Conservation (phyloP, 768 basidiomycete genomes). For the Termitomyces sp. region DNA sequence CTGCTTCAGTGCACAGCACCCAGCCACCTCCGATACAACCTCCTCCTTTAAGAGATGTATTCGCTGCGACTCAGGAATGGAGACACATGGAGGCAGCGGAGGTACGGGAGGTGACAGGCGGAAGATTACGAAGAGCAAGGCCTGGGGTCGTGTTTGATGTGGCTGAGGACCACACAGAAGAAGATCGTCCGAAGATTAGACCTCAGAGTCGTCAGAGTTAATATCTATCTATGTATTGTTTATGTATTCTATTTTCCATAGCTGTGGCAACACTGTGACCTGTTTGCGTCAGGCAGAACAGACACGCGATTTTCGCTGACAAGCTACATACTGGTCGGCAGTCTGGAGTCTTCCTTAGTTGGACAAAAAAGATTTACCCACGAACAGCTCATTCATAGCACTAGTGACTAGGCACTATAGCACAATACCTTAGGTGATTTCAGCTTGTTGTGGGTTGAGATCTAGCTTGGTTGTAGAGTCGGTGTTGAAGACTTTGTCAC, state of each 20-base stretch:
- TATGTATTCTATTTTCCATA: neutral
- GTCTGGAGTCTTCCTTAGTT: no score
- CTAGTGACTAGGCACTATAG: no score
- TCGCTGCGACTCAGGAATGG: conserved; percentile 65
- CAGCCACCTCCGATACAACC: conserved; percentile 39
- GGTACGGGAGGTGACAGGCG: conserved; percentile 28
- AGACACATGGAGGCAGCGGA: conserved; percentile 57
- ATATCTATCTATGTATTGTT: neutral
- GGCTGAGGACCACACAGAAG: conserved; percentile 45
- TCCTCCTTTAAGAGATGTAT: conserved; percentile 60
- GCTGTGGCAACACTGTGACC: neutral
- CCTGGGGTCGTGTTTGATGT: conserved; percentile 68
- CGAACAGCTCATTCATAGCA: no score
- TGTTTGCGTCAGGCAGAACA: conserved; percentile 1
- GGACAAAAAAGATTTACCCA: no score
- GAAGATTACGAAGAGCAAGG: conserved; percentile 36
- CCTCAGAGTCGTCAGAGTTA: conserved; percentile 8
- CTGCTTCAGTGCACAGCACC: conserved; percentile 55
- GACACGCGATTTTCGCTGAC: conserved; percentile 7
- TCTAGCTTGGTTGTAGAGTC: no score
- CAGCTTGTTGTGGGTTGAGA: no score
- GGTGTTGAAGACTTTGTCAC: no score
- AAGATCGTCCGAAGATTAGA: conserved; percentile 21
- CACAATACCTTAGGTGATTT: no score
- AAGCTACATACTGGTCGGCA: no score